Base-by-base conservation (phyloP, 2,329 filamentous ascomycete genomes). In the Ascocoryne sarcoides region DNA sequence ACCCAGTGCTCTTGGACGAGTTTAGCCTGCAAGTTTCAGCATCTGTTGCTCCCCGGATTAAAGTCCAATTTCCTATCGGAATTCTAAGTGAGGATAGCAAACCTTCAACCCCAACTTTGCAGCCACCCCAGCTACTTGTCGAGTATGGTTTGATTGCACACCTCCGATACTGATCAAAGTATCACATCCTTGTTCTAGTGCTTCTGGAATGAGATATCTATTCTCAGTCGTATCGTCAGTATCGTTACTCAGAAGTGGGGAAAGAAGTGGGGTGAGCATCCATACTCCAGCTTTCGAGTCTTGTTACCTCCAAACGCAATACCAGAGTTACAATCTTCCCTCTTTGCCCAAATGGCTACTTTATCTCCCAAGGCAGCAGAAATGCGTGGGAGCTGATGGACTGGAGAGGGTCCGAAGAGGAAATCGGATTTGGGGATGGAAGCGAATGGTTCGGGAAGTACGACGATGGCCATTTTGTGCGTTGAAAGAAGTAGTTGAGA, bases 1-100 rank as follows among this genome's bases (percentile, higher is more conserved):
- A 84, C 79, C 79, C 79, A 84, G 55, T 79, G 68, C 61, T 84
- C 79, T 60, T 84, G 79, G 0, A 82, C 70, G 2, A 78, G 65
- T 65, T 46, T 71, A 65, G 34, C 65, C 50, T 53, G 31, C n/a
- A 5, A 17, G 3, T 10, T 18, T 4, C 3, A n/a, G n/a, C n/a
- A n/a, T n/a, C n/a, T n/a, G n/a, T n/a, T n/a, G n/a, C n/a, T n/a
- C n/a, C n/a, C n/a, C n/a, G n/a, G n/a, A n/a, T n/a, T n/a, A n/a
- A n/a, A n/a, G n/a, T n/a, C n/a, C n/a, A n/a, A n/a, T n/a, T n/a
- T n/a, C n/a, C n/a, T n/a, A n/a, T n/a, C n/a, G 16, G 2, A 16
- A 16, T 23, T 10, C 17, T 17, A 36, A 19, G 8, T 15, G 17
- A 17, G 8, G 28, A 17, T n/a, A 5, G 10, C 12, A 14, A 2